Evolutionary conservation across 129 eudicot species (phyloP).

Genomic region (Centaurea solstitialis): DNA sequence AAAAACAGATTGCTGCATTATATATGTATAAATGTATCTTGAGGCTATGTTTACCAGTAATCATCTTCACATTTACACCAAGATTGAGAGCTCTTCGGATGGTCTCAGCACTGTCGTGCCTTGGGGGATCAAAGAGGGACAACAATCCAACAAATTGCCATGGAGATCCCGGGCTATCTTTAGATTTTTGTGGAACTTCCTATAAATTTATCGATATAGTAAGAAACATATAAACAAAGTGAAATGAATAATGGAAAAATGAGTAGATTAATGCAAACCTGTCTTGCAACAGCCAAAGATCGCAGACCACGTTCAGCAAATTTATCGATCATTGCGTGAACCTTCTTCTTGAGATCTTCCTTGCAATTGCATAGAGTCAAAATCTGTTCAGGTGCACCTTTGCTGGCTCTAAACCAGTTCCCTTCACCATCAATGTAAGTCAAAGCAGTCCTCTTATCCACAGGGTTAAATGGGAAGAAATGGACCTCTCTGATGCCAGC

Average conservation of each 20-base stretch:
- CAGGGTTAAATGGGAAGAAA: constrained; percentile 76
- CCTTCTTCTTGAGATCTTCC: constrained; percentile 65
- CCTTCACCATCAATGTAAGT: constrained; percentile 59
- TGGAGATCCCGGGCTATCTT: constrained; percentile 59
- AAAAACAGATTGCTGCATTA: background rate
- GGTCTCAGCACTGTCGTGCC: constrained; percentile 73
- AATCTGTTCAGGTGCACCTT: constrained; percentile 81
- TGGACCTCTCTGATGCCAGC: constrained; percentile 71
- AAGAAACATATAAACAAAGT: background rate
- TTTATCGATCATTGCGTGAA: constrained; percentile 54
- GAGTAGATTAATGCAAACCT: constrained; percentile 35
- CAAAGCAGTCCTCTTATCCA: constrained; percentile 78
- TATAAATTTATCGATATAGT: constrained; percentile 5
- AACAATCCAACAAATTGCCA: constrained; percentile 74
- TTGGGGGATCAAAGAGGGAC: constrained; percentile 79
- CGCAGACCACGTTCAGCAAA: constrained; percentile 77
- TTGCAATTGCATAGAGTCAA: constrained; percentile 55
- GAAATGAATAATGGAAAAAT: background rate
- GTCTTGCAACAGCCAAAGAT: constrained; percentile 77
- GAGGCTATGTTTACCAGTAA: constrained; percentile 46
- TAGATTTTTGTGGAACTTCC: constrained; percentile 71
- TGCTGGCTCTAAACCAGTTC: constrained; percentile 76
- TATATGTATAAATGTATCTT: background rate
- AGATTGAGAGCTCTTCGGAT: constrained; percentile 68
- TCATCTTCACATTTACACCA: constrained; percentile 86